Percentiles rank a stretch among this genome's conserved stretches.
phyloP scores from a whole-genome alignment of 2,329 filamentous ascomycete genomes.

The Colletotrichum agaves region DNA sequence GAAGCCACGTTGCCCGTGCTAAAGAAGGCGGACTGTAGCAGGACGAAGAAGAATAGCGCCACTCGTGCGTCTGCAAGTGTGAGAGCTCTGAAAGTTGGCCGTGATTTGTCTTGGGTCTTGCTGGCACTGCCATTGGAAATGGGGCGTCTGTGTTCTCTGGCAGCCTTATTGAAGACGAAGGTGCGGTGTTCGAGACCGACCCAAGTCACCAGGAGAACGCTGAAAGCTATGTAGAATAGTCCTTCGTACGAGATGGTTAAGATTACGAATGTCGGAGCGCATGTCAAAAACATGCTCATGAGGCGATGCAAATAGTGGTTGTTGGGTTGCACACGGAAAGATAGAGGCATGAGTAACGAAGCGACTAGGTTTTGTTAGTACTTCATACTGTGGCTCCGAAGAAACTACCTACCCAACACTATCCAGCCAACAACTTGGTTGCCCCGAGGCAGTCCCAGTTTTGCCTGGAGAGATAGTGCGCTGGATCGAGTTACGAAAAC shows the following conservation, averaged over 20 bases:
- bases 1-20: conserved; percentile 96
- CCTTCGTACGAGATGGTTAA: conserved; percentile 98
- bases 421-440: conserved; percentile 90
- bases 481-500: conserved; percentile 90
- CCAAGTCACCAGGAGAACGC: conserved; percentile 84
- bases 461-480: conserved; percentile 85
- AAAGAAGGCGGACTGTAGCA: conserved; percentile 96
- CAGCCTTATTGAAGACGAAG: conserved; percentile 20
- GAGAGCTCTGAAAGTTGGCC: conserved; percentile 68
- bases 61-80: conserved; percentile 86
- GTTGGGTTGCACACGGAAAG: conserved; percentile 84
- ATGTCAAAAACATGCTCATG: conserved; percentile 89
- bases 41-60: conserved; percentile 92
- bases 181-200: conserved; percentile 89
- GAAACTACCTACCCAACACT: conserved; percentile 69
- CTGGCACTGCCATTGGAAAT: neutral
- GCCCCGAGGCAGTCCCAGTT: conserved; percentile 83
- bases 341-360: conserved; percentile 82
- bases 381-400: neutral
- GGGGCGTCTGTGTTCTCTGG: neutral
- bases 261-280: conserved; percentile 93
- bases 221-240: conserved; percentile 93
- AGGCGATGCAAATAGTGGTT: conserved; percentile 91
- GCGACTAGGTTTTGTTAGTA: conserved; percentile 59
- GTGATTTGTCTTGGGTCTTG: neutral